Conservation (phyloP, 2,329 filamentous ascomycete genomes). For the Chaetomiaceae sp. region DNA sequence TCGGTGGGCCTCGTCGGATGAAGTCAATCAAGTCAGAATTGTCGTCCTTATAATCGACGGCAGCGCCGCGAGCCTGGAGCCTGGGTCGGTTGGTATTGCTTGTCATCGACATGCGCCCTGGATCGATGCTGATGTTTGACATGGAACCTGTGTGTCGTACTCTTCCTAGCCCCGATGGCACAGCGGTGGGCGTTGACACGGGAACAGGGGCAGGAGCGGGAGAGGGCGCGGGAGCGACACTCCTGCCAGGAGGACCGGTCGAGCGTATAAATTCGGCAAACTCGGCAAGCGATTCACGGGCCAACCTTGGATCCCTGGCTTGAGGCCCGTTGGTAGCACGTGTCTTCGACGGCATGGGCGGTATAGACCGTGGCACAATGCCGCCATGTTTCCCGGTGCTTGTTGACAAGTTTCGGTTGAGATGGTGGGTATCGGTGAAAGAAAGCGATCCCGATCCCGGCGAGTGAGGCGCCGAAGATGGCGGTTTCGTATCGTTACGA, state of each 20-base stretch:
- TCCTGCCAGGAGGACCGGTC: conserved; percentile 63
- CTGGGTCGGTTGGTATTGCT: conserved; percentile 42
- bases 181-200: no score
- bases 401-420: conserved; percentile 15
- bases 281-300: conserved; percentile 68
- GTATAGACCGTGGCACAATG: conserved; percentile 31
- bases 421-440: conserved; percentile 26
- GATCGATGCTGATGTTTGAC: conserved; percentile 36
- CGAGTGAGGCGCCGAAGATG: conserved; percentile 32
- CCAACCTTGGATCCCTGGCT: conserved; percentile 69
- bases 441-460: conserved; percentile 37
- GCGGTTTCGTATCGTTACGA: conserved; percentile 33
- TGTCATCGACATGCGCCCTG: conserved; percentile 35
- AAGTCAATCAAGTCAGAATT: conserved; percentile 93
- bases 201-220: no score
- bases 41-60: conserved; percentile 56
- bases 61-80: conserved; percentile 67
- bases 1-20: conserved; percentile 79
- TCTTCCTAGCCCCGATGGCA: conserved; percentile 13
- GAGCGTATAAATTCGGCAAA: conserved; percentile 87
- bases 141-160: conserved; percentile 33
- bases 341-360: conserved; percentile 31
- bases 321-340: conserved; percentile 31
- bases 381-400: conserved; percentile 28
- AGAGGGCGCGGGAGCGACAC: conserved; percentile 30